Base-by-base conservation (phyloP, 2,329 filamentous ascomycete species). In the Colletotrichum eleusines region DNA sequence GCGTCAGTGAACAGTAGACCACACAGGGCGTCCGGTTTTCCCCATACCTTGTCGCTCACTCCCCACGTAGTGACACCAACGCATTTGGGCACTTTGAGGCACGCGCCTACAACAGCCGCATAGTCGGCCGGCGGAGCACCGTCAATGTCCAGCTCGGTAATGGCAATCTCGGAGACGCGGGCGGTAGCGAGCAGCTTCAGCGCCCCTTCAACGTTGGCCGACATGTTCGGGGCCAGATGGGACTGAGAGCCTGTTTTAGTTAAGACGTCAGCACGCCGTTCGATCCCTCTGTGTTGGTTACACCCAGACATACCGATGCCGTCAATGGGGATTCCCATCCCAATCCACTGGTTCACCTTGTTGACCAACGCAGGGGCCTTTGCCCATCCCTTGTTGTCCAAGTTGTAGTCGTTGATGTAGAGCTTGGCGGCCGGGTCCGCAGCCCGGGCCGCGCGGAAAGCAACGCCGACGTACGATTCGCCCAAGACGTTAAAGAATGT, bases 351-450 rank as follows among this genome's bases (percentile, higher is more conserved):
- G 75, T 87, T 86, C 73, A 94, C 91, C 75, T 89, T 82, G 33
- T 76, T 78, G 5, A 87, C 83, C 81, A 91, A 87, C 53, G 84
- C 84, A 46, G 82, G 82, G 63, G 82, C 51, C 82, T 94, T 94
- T 72, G 84, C 82, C 75, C 86, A 86, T 73, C 75, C 84, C 20
- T 90, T 84, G 53, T 80, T 83, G 80, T 92, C 90, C 61, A 92
- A 85, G 81, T 92, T 92, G 81, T 86, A 89, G 77, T 94, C 91
- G 80, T 94, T 94, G 81, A 94, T 92, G 83, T 92, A 94, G 42
- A 94, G 84, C 80, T 90, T 91, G 2, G 89, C 90, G 64, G 80
- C 75, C 2, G 91, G 90, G 77, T 94, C 91, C 12, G 90, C 91
- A 9, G 84, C 84, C 62, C 87, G 87, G 26, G 92, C 92, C 11